Evolutionary conservation across 768 basidiomycete genomes (phyloP).

Genomic region (Strobilomyces echinocephalus): DNA sequence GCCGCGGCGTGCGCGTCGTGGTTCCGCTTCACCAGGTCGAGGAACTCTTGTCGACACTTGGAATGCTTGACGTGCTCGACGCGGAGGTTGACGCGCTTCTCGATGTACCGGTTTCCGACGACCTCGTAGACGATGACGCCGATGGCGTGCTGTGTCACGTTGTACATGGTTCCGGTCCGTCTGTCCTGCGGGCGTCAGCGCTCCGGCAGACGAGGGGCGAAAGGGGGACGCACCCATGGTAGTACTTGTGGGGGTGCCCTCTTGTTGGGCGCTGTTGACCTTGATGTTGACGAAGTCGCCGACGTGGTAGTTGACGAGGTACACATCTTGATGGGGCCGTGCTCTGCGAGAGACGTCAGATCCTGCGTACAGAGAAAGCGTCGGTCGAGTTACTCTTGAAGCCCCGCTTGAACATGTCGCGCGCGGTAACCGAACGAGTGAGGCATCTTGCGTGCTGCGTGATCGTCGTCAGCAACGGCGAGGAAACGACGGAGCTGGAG

Average conservation of each 20-base stretch:
- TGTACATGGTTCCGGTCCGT: constrained; percentile 98
- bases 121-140: constrained; percentile 98
- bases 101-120: constrained; percentile 97
- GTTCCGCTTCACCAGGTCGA: constrained; percentile 79
- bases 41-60: constrained; percentile 95
- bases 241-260: constrained; percentile 97
- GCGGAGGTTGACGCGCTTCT: constrained; percentile 98
- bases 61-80: constrained; percentile 96
- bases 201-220: neutral
- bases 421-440: constrained; percentile 99
- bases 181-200: constrained; percentile 35
- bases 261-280: constrained; percentile 98
- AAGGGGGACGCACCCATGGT: constrained; percentile 67
- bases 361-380: constrained; percentile 13
- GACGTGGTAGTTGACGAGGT: constrained; percentile 90
- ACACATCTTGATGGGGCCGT: constrained; percentile 81
- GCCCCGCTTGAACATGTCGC: constrained; percentile 99
- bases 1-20: no score
- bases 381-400: constrained; percentile 67
- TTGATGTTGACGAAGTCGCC: constrained; percentile 99
- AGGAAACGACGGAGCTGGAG: constrained; percentile 3
- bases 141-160: constrained; percentile 90
- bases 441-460: constrained; percentile 83
- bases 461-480: constrained; percentile 4
- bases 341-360: constrained; percentile 47